phyloP scores from a whole-genome alignment of 768 basidiomycete species.

The Pulveroboletus sp. region DNA sequence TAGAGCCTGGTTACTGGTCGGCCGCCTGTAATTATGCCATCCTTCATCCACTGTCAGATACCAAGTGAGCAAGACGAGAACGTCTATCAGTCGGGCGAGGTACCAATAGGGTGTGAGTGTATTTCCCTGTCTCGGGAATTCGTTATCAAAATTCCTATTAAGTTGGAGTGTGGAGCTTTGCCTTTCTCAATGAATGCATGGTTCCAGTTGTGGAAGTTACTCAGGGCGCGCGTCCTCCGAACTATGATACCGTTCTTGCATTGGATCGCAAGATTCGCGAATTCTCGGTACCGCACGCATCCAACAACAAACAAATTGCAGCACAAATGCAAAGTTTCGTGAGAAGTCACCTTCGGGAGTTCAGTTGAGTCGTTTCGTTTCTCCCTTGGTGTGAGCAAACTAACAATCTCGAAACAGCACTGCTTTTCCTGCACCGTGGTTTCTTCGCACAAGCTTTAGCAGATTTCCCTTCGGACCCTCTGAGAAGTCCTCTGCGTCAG shows the following conservation, averaged over 20 bases:
- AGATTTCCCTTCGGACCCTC: conserved; percentile 44
- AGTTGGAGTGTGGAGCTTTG: conserved; percentile 51
- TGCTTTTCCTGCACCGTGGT: conserved; percentile 52
- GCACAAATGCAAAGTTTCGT: conserved; percentile 40
- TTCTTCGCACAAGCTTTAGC: conserved; percentile 56
- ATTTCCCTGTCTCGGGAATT: neutral
- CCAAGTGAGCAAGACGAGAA: conserved; percentile 46
- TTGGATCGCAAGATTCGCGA: conserved; percentile 48
- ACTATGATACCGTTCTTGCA: conserved; percentile 44
- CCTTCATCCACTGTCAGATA: conserved; percentile 44
- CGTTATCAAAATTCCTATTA: no score
- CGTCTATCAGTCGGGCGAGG: conserved; percentile 40
- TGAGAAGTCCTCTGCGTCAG: conserved; percentile 44
- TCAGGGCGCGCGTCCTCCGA: conserved; percentile 41
- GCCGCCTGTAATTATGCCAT: conserved; percentile 42
- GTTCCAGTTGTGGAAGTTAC: conserved; percentile 40
- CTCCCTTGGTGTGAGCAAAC: neutral
- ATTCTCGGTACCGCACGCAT: conserved; percentile 26
- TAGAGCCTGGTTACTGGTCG: conserved; percentile 46
- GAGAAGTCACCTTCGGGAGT: conserved; percentile 43
- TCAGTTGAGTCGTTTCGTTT: conserved; percentile 31
- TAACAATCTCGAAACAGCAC: conserved; percentile 32
- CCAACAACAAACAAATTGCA: conserved; percentile 29
- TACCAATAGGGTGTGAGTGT: conserved; percentile 43
- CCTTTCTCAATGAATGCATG: conserved; percentile 39